Base-by-base conservation (phyloP, 83 land plant genomes). In the Larix sibirica region DNA sequence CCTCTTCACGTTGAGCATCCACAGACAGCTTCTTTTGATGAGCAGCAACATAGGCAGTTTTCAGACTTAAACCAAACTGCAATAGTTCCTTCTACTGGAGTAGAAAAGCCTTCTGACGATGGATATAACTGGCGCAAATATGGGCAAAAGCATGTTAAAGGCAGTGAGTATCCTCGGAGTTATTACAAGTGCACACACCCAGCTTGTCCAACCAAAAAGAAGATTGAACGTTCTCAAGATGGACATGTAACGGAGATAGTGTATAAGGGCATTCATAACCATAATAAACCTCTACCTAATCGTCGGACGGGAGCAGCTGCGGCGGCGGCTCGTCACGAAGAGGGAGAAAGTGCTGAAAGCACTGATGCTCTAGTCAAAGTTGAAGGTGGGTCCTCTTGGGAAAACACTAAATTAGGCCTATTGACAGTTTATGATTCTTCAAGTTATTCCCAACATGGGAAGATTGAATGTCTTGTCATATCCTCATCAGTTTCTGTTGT, bases 91-190 rank as follows among this genome's bases (percentile, higher is more conserved):
- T 40, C 24, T 24, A n/a, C 42, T 79, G n/a, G 76, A 40, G 28
- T 82, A 81, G 76, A 87, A 65, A 83, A 89, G 76, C 89, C 83
- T 13, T 84, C 93, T 16, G 96, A 92, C 70, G 98, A 96, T 84
- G 97, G 97, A 59, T 96, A 94, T 79, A 94, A 96, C 79, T 96
- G 99, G 99, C 84, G 99, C 10, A 96, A 96, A 78, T 96, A 96
- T 88, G 99, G 99, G 68, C 99, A 96, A 89, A 96, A 96, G 88
- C 95, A 89, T 28, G 99, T 96, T 81, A 96, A 96, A 74, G 99
- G 97, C 6, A 93, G 99, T 82, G 99, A 95, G 80, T 94, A 80
- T 84, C 99, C 99, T 23, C 88, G 98, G 44, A 96, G 98, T 74
- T 96, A 96, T 60, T 96, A 96, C 81, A 96, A 93, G 76, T 96